Percentiles rank a stretch among this genome's conserved stretches.
Conservation (phyloP, 192 early-diverging fungal genomes). For the Coemansia sp. region DNA sequence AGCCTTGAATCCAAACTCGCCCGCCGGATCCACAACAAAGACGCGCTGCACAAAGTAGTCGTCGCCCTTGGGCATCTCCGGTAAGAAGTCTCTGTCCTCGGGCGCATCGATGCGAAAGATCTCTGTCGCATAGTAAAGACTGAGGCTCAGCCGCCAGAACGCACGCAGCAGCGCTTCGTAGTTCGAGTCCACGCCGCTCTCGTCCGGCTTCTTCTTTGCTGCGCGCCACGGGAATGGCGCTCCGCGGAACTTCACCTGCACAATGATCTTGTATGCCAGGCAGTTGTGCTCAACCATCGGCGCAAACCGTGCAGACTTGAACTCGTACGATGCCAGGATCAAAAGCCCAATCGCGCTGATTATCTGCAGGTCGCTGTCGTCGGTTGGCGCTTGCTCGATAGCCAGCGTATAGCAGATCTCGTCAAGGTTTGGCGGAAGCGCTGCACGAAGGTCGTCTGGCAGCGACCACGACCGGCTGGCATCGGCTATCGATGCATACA, state of each 20-base stretch:
- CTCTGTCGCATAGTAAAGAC: conserved; percentile 47
- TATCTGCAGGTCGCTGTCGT: conserved; percentile 20
- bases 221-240: conserved; percentile 52
- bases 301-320: conserved; percentile 56
- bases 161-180: conserved; percentile 50
- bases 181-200: conserved; percentile 39
- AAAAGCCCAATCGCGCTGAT: conserved; percentile 36
- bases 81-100: conserved; percentile 53
- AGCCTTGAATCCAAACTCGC: no score
- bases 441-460: conserved; percentile 42
- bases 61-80: conserved; percentile 45
- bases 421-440: conserved; percentile 51
- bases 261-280: conserved; percentile 48
- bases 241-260: conserved; percentile 47
- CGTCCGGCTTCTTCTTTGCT: conserved; percentile 17
- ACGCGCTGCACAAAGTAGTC: conserved; percentile 45
- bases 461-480: conserved; percentile 54
- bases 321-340: conserved; percentile 47
- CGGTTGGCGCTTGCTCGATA: conserved; percentile 21
- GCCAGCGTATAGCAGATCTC: conserved; percentile 50
- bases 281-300: conserved; percentile 54
- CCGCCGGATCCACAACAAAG: conserved; percentile 39
- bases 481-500: conserved; percentile 50
- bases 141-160: conserved; percentile 49
- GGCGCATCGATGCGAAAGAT: conserved; percentile 53